Evolutionary conservation across 495 filamentous ascomycete species (phyloP).

Genomic region (Aspergillus cavernicola): DNA sequence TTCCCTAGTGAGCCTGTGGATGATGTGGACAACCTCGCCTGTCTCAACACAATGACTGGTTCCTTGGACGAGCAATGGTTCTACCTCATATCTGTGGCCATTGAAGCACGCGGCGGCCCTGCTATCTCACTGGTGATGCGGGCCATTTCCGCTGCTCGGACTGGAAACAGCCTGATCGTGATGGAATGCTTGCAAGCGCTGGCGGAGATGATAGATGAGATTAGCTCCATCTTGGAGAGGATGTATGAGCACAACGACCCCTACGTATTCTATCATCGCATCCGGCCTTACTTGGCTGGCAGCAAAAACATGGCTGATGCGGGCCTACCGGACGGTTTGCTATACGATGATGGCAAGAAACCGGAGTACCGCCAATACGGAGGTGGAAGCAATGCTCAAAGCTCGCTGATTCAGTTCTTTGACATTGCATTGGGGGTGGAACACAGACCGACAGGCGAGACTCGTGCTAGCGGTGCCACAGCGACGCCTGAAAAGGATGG

Average conservation of each 20-base stretch:
- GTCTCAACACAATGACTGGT: constrained; percentile 88
- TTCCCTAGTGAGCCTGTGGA: constrained; percentile 77
- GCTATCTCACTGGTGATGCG: constrained; percentile 82
- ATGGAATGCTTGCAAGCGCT: constrained; percentile 70
- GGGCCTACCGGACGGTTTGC: constrained; percentile 78
- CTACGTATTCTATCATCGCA: constrained; percentile 87
- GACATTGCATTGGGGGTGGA: constrained; percentile 89
- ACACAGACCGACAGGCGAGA: constrained; percentile 84
- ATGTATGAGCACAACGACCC: constrained; percentile 95
- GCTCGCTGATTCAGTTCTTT: constrained; percentile 91
- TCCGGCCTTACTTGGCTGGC: constrained; percentile 90
- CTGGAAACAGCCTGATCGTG: constrained; percentile 64
- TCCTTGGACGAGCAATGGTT: constrained; percentile 98
- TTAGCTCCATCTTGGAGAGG: constrained; percentile 66
- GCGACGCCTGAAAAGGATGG: constrained; percentile 40
- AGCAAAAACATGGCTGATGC: constrained; percentile 96
- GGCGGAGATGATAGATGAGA: constrained; percentile 83
- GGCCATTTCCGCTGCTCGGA: constrained; percentile 78
- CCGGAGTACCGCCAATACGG: constrained; percentile 72
- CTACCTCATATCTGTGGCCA: constrained; percentile 74
- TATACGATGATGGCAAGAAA: constrained; percentile 73
- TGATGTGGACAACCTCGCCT: constrained; percentile 77
- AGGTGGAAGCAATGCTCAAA: constrained; percentile 94
- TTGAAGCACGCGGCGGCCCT: constrained; percentile 90
- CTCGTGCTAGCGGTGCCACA: constrained; percentile 28